Base-by-base conservation (phyloP, 176 grass and related monocot genomes). In the Oryza australiensis region DNA sequence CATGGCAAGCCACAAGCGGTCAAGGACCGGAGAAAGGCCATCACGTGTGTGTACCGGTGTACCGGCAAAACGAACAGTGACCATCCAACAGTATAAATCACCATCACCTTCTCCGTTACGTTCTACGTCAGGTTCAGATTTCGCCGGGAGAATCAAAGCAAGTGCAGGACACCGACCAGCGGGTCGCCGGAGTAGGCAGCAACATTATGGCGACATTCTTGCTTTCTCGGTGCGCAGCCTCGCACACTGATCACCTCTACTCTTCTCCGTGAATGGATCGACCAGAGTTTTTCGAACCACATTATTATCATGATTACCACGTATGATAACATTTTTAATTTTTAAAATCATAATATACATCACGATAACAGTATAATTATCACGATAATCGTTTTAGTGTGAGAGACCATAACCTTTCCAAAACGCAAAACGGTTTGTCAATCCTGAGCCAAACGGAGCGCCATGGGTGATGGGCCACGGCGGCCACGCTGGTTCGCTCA, bases 111-210 rank as follows among this genome's bases (percentile, higher is more conserved):
- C 3, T 59, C 32, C 72, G 35, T 37, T 37, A 8, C 35, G 35
- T 37, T 37, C 35, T 37, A 62, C 45, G 26, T 12, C 66, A 28
- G 29, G 43, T 23, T 26, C 42, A 57, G 45, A 29, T 57, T 82
- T 70, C 66, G 43, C 12, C 0, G 7, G 23, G 16, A 15, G 20
- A 57, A 57, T 9, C 20, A 22, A 23, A 48, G 12, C 38, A 22
- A 10, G 33, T 40, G 23, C 9, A 20, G 22, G 18, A 26, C 63
- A 42, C 66, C 20, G 2, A 12, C 26, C 62, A 74, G 13, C 43
- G 12, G 26, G 77, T 60, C 70, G 24, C 70, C 10, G 23, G 15
- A 13, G 72, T 37, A 72, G 86, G 79, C 67, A 57, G 80, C 86
- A 43, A 38, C 83, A 78, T 78, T 42, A 78, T 66, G 55, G 66